A percentile compares a stretch with the other conserved stretches of the same genome.
These are phyloP conservation scores for Staphylotrichum longicolle DNA, from an alignment of 495 filamentous ascomycete genomes.

Conservation along the genomic window DNA sequence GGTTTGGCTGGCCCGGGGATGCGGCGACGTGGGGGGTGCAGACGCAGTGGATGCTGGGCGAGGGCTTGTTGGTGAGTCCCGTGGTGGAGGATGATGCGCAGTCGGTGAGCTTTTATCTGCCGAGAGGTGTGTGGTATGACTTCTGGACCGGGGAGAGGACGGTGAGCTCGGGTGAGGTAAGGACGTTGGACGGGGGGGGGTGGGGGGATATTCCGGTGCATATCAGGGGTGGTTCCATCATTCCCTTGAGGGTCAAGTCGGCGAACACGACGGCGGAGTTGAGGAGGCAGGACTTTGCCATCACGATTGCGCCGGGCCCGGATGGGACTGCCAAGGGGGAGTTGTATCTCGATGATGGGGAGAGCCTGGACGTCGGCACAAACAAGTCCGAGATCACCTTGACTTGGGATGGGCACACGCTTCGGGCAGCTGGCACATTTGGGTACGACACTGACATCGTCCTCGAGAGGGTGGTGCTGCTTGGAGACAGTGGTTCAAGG, in stretches of 20 bases:
- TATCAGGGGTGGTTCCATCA: conserved; percentile 64
- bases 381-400: conserved; percentile 52
- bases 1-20: conserved; percentile 69
- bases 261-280: conserved; percentile 70
- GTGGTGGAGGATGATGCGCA: conserved; percentile 63
- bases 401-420: conserved; percentile 45
- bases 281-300: conserved; percentile 61
- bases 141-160: conserved; percentile 61
- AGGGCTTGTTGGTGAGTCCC: conserved; percentile 65
- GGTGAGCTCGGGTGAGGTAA: conserved; percentile 49
- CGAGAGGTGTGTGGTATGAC: conserved; percentile 72
- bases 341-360: conserved; percentile 64
- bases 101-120: conserved; percentile 67
- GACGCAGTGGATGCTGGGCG: conserved; percentile 72
- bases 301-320: conserved; percentile 63
- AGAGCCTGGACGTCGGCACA: conserved; percentile 38
- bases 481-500: conserved; percentile 39
- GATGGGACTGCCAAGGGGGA: conserved; percentile 40
- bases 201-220: conserved; percentile 72
- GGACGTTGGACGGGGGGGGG: conserved; percentile 52
- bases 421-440: conserved; percentile 54
- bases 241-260: conserved; percentile 56
- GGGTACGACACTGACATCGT: conserved; percentile 47
- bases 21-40: conserved; percentile 56
- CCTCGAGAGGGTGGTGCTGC: conserved; percentile 55